Percentiles rank a stretch among this genome's conserved stretches.
These are phyloP conservation scores for Colletotrichum salicis DNA, from an alignment of 2,329 filamentous ascomycete genomes.

Conservation along the genomic window DNA sequence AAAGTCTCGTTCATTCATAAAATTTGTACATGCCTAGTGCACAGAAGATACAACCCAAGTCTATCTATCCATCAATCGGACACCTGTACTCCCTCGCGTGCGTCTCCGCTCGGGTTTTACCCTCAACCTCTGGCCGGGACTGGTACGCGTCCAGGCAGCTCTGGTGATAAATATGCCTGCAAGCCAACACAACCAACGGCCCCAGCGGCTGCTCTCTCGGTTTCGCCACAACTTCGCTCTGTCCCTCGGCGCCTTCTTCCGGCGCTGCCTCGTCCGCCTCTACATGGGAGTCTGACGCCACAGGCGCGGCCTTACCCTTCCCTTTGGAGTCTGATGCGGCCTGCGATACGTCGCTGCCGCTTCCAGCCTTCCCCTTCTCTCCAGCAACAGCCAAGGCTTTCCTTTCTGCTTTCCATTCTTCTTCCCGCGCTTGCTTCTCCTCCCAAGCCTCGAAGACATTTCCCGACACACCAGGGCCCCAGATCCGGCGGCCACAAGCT, in stretches of 20 bases:
- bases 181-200: conserved; percentile 74
- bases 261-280: conserved; percentile 50
- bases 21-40: conserved; percentile 34
- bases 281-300: conserved; percentile 43
- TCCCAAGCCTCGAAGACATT: conserved; percentile 87
- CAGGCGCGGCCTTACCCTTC: conserved; percentile 69
- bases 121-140: conserved; percentile 59
- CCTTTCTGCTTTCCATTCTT: conserved; percentile 55
- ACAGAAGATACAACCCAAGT: conserved; percentile 26
- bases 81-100: conserved; percentile 63
- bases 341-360: conserved; percentile 20
- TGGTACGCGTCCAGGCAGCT: conserved; percentile 75
- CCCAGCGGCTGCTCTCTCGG: conserved; percentile 63
- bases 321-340: conserved; percentile 54
- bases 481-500: conserved; percentile 81
- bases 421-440: conserved; percentile 62
- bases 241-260: conserved; percentile 48
- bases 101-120: conserved; percentile 50
- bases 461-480: conserved; percentile 86
- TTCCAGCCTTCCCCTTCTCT: conserved; percentile 50
- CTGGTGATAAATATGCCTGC: conserved; percentile 77
- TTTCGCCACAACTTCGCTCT: conserved; percentile 43
- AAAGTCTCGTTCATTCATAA: conserved; percentile 32
- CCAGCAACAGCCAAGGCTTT: conserved; percentile 50
- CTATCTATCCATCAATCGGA: conserved; percentile 66